phyloP scores from a whole-genome alignment of 108 stramenopile species.

The Fistulifera solaris region DNA sequence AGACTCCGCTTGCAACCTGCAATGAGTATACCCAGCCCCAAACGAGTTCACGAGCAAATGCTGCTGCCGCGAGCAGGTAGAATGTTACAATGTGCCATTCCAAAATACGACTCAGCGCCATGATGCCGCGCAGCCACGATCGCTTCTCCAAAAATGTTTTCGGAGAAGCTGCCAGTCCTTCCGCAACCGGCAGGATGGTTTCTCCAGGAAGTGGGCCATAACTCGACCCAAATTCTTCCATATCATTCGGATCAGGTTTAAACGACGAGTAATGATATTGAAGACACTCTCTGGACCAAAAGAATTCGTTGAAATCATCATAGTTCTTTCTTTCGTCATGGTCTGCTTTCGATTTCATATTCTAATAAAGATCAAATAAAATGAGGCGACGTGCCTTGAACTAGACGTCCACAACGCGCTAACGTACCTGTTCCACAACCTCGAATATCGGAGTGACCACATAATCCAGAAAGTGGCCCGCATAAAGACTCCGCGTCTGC shows the following conservation, averaged over 20 bases:
- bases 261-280: conserved; percentile 63
- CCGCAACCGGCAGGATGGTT: conserved; percentile 48
- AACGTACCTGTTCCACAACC: conserved; percentile 58
- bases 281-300: conserved; percentile 94
- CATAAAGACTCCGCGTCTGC: conserved; percentile 83
- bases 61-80: conserved; percentile 80
- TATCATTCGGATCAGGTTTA: conserved; percentile 18
- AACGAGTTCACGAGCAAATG: conserved; percentile 80
- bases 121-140: conserved; percentile 86
- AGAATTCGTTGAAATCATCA: conserved; percentile 99
- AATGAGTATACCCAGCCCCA: conserved; percentile 92
- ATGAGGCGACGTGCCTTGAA: no score
- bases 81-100: conserved; percentile 96
- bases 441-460: conserved; percentile 89
- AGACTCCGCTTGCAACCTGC: conserved; percentile 88
- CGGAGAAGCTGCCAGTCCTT: conserved; percentile 64
- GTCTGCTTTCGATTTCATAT: conserved; percentile 72
- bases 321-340: conserved; percentile 89
- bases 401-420: background rate
- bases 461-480: conserved; percentile 91
- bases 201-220: conserved; percentile 51
- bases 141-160: conserved; percentile 97
- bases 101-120: conserved; percentile 81
- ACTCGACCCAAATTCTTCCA: conserved; percentile 27
- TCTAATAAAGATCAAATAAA: no score